phyloP scores from a whole-genome alignment of 257 asterid species.

The Knoxia roxburghii region DNA sequence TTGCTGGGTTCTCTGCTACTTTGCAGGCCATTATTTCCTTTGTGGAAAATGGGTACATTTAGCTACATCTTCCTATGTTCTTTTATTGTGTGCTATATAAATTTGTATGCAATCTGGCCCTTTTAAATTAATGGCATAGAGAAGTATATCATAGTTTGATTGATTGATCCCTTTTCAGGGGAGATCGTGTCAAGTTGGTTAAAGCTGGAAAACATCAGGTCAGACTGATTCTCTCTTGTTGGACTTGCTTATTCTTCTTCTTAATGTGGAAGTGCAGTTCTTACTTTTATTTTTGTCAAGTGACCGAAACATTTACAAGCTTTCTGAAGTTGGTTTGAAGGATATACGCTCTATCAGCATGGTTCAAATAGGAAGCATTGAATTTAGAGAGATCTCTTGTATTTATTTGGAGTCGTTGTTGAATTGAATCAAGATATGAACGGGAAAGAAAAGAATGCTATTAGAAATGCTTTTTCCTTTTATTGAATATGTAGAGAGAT shows the following conservation, averaged over 20 bases:
- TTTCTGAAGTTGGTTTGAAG: not conserved
- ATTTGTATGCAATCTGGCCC: not conserved
- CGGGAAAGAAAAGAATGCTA: no score
- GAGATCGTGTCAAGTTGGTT: constrained; percentile 81
- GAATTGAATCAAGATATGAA: not conserved
- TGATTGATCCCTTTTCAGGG: constrained; percentile 49
- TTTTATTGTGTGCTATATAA: constrained; percentile 8
- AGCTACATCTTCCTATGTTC: constrained; percentile 14
- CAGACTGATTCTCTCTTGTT: constrained; percentile 17
- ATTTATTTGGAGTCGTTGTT: constrained; percentile 3
- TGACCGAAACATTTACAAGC: not conserved
- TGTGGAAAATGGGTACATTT: constrained; percentile 85
- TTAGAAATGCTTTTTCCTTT: no score
- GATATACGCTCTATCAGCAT: not conserved
- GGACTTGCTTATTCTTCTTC: not conserved
- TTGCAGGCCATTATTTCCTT: constrained; percentile 97
- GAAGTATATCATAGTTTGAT: constrained; percentile 4
- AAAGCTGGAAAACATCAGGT: constrained; percentile 99
- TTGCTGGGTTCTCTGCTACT: constrained; percentile 98
- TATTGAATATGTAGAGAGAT: no score
- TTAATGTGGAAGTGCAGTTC: not conserved
- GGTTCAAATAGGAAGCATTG: not conserved
- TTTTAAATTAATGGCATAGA: not conserved
- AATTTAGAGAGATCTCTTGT: not conserved
- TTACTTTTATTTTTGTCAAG: not conserved